Evolutionary conservation across 331 rosid species (phyloP).

Genomic region (Acacia pycnantha): DNA sequence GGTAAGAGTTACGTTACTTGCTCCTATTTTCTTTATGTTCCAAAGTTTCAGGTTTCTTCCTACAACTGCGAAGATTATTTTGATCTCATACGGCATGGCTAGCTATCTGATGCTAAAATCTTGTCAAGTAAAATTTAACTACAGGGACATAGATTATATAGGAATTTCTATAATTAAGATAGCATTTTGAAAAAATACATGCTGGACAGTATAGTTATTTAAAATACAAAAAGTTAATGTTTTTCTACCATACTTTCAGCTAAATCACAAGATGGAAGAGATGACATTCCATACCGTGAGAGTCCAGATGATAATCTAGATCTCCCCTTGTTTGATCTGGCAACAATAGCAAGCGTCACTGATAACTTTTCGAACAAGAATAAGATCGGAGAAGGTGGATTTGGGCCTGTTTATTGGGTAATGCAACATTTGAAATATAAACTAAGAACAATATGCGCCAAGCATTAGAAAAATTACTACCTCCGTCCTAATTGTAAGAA

Average conservation of each 20-base stretch:
- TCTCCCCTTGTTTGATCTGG: conserved; percentile 6
- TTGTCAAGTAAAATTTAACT: no score
- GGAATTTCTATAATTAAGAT: no score
- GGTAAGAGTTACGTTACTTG: conserved; percentile 26
- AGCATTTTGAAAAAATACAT: no score
- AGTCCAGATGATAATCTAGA: background rate
- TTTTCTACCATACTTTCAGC: background rate
- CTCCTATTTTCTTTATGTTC: conserved; percentile 23
- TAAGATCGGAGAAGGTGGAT: conserved; percentile 31
- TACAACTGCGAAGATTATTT: background rate
- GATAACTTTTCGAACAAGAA: background rate
- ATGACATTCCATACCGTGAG: background rate
- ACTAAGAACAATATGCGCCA: background rate
- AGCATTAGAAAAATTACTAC: no score
- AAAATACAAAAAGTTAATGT: background rate
- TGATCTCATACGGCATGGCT: background rate
- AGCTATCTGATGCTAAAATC: no score
- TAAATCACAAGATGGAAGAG: background rate
- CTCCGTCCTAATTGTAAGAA: no score
- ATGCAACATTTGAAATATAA: background rate
- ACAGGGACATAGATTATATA: no score
- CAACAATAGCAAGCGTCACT: conserved; percentile 5
- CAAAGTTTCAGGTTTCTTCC: background rate
- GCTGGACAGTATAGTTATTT: no score
- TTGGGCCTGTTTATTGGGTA: conserved; percentile 24